Percentiles rank a stretch among this genome's conserved stretches.
These are phyloP conservation scores for Yarrowia bubula DNA, from an alignment of 805 yeast genomes.

Conservation along the genomic window DNA sequence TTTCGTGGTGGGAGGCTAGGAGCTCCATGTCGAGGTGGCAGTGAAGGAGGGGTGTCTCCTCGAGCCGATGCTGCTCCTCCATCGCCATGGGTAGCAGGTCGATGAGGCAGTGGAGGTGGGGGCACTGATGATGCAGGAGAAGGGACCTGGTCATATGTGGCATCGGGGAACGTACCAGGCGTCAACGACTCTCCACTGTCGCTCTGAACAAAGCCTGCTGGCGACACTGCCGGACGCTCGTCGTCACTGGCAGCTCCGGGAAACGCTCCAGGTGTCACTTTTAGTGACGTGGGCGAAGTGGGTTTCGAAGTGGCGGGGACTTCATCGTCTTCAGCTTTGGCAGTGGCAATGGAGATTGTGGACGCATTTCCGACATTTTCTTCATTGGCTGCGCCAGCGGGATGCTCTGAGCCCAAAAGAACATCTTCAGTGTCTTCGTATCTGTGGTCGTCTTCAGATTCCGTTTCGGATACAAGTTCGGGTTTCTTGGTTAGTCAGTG, in stretches of 20 bases:
- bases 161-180: slow-evolving; percentile 10
- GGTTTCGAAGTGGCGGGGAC: neutral
- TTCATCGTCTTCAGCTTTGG: slow-evolving; percentile 10
- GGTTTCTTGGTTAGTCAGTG: slow-evolving; percentile 2
- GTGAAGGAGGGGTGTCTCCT: slow-evolving; percentile 32
- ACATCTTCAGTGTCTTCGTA: slow-evolving; percentile 23
- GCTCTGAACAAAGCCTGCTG: neutral
- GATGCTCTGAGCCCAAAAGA: slow-evolving; percentile 14
- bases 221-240: neutral
- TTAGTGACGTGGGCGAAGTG: neutral
- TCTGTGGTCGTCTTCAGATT: slow-evolving; percentile 23
- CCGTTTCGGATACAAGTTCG: slow-evolving; percentile 19
- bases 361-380: neutral
- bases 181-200: neutral
- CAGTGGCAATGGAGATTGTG: neutral
- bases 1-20: slow-evolving; percentile 31
- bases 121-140: slow-evolving; percentile 22
- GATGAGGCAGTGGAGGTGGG: slow-evolving; percentile 28
- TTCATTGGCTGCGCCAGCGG: neutral
- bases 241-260: neutral
- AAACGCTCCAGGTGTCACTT: slow-evolving; percentile 17
- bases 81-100: slow-evolving; percentile 5
- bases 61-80: neutral
- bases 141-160: slow-evolving; percentile 2
- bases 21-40: slow-evolving; percentile 38